Percentiles rank a stretch among this genome's conserved stretches.
phyloP scores from a whole-genome alignment of 768 basidiomycete species.

The Boletus edulis region DNA sequence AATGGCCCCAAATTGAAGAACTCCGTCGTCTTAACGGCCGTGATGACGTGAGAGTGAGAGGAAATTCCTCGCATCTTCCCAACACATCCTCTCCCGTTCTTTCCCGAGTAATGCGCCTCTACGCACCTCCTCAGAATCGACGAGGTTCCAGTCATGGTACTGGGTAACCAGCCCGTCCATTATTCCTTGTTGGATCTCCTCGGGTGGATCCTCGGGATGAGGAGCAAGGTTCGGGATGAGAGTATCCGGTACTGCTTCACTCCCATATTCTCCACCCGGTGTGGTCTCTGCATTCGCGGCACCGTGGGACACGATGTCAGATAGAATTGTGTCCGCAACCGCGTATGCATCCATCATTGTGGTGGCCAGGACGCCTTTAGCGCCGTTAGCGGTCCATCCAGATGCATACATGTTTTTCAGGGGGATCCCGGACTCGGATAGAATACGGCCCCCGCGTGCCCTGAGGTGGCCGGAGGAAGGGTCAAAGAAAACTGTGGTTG shows the following conservation, averaged over 20 bases:
- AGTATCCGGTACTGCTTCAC: background rate
- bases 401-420: constrained; percentile 79
- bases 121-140: constrained; percentile 70
- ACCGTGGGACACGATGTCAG: constrained; percentile 43
- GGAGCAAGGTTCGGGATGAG: constrained; percentile 37
- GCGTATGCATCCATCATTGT: constrained; percentile 93
- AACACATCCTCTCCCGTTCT: constrained; percentile 74
- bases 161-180: constrained; percentile 46
- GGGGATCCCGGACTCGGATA: constrained; percentile 35
- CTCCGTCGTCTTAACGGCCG: background rate
- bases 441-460: constrained; percentile 49
- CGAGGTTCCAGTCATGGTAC: constrained; percentile 72
- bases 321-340: constrained; percentile 67
- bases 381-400: constrained; percentile 92
- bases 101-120: constrained; percentile 58
- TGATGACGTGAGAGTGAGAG: constrained; percentile 15
- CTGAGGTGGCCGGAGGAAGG: constrained; percentile 53
- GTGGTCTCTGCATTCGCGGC: constrained; percentile 8
- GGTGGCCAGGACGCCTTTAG: constrained; percentile 85
- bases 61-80: constrained; percentile 52
- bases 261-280: constrained; percentile 5
- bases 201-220: constrained; percentile 45
- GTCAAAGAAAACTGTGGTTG: constrained; percentile 58
- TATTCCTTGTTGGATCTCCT: constrained; percentile 44
- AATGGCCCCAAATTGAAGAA: background rate